Base-by-base conservation (phyloP, 164 flowering plant genomes). In the Dillenia suffruticosa region DNA sequence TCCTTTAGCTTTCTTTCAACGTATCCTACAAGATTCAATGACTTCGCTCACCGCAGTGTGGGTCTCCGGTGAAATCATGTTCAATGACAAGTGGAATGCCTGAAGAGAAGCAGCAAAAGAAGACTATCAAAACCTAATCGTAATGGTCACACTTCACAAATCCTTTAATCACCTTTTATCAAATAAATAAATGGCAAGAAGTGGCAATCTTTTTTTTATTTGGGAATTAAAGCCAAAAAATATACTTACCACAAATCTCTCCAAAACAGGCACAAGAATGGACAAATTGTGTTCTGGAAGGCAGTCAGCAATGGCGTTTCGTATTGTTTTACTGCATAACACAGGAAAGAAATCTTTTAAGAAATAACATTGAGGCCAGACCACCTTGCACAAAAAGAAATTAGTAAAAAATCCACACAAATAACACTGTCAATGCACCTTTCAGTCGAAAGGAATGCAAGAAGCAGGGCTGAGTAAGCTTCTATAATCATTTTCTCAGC, bases 401-500 rank as follows among this genome's bases (percentile, higher is more conserved):
- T 14, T 22, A 52, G 44, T 51, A n/a, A 54, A 45, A 16, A 47
- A 48, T 49, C 9, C 16, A 46, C 14, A 60, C 53, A 32, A 32
- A 32, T 32, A 32, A 32, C 40, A 32, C 40, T 32, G 7, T 32
- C 40, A 5, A 32, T 32, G 40, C 49, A 94, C 97, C 98, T 89
- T 77, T 89, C 98, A 47, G 89, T 90, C 3, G 96, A 90, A 70
- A 94, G 95, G 65, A 94, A 94, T 46, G 98, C 98, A 46, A 94
- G 93, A 70, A 94, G 89, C 60, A 94, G 74, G 19, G 98, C 98
- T 11, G 97, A 64, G 77, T 94, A 94, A 55, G 97, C 95, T 77
- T 94, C 98, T 26, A 94, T 76, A 54, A 94, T 94, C 92, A 86
- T 94, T 80, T 87, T 90, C 76, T 94, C 98, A 10, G 98, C 98